phyloP scores from a whole-genome alignment of 1,284 basidiomycete genomes.

The Prillingera fragicola region DNA sequence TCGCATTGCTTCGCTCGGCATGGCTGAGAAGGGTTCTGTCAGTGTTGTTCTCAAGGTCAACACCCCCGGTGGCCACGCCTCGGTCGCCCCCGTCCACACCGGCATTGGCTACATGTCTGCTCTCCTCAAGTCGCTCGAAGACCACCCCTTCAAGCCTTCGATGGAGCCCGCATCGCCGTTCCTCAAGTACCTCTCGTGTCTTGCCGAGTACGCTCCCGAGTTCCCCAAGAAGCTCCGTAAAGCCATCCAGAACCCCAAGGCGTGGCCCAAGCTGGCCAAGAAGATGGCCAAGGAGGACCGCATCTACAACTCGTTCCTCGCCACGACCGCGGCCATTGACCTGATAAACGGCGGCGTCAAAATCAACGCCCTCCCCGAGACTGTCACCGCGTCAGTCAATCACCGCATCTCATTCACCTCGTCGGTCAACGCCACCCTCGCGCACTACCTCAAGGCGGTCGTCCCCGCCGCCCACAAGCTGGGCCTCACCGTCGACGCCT shows the following conservation, averaged over 20 bases:
- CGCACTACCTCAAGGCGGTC: constrained; percentile 45
- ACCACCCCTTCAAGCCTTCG: constrained; percentile 38
- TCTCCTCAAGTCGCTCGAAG: constrained; percentile 42
- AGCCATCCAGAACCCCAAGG: constrained; percentile 37
- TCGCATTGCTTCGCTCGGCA: constrained; percentile 46
- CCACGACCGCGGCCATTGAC: constrained; percentile 45
- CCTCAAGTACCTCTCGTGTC: constrained; percentile 50
- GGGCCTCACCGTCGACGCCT: constrained; percentile 42
- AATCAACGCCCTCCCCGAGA: constrained; percentile 48
- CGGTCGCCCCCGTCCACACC: constrained; percentile 46
- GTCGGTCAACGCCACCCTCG: constrained; percentile 45
- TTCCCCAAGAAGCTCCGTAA: constrained; percentile 39
- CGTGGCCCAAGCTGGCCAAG: constrained; percentile 48
- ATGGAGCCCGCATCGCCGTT: constrained; percentile 46
- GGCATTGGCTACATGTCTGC: constrained; percentile 47
- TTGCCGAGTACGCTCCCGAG: constrained; percentile 49
- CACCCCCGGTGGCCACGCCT: constrained; percentile 45
- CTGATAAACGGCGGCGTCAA: constrained; percentile 47
- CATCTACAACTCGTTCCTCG: constrained; percentile 41
- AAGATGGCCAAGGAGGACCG: constrained; percentile 35
- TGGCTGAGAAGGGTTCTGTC: constrained; percentile 51
- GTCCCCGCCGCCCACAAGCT: constrained; percentile 44
- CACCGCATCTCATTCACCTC: constrained; percentile 51
- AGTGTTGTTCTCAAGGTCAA: constrained; percentile 43
- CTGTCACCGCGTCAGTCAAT: constrained; percentile 46